These are phyloP conservation scores for Xylariomycetidae sp. DNA, from an alignment of 2,329 filamentous ascomycete genomes.

Conservation along the genomic window DNA sequence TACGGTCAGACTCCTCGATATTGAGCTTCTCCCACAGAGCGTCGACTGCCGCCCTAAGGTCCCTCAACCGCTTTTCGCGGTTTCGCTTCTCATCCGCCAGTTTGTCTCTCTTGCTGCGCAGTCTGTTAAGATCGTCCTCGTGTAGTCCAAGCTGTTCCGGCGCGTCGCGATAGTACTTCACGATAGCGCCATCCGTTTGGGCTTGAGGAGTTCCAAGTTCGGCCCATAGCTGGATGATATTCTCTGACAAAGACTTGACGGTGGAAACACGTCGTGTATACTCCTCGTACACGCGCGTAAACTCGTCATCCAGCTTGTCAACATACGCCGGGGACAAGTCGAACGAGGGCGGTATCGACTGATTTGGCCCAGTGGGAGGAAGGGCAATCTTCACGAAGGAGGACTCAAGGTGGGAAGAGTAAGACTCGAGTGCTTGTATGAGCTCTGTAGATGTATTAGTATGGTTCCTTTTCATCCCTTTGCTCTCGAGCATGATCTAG, in stretches of 20 bases:
- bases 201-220: conserved; percentile 91
- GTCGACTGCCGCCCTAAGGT: conserved; percentile 74
- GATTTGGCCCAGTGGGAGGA: conserved; percentile 72
- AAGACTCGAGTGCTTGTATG: conserved; percentile 87
- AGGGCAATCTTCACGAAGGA: conserved; percentile 81
- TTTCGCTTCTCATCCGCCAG: conserved; percentile 82
- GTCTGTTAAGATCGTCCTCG: conserved; percentile 70
- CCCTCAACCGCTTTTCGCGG: conserved; percentile 70
- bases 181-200: conserved; percentile 80
- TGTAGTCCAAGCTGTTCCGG: conserved; percentile 93
- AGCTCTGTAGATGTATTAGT: conserved; percentile 62
- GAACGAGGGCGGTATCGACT: conserved; percentile 73
- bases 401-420: conserved; percentile 89
- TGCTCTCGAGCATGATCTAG: too few relatives aligned
- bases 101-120: conserved; percentile 72
- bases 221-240: conserved; percentile 91
- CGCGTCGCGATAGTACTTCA: conserved; percentile 82
- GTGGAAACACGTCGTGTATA: conserved; percentile 76
- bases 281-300: conserved; percentile 92
- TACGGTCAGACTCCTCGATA: conserved; percentile 75
- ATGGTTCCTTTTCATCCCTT: too few relatives aligned
- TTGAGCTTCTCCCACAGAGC: conserved; percentile 83
- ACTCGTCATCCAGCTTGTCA: conserved; percentile 79
- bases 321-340: conserved; percentile 91
- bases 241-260: conserved; percentile 69